Percentiles rank a stretch among this genome's conserved stretches.
These are phyloP conservation scores for Alternaria solani DNA, from an alignment of 2,329 filamentous ascomycete genomes.

Conservation along the genomic window DNA sequence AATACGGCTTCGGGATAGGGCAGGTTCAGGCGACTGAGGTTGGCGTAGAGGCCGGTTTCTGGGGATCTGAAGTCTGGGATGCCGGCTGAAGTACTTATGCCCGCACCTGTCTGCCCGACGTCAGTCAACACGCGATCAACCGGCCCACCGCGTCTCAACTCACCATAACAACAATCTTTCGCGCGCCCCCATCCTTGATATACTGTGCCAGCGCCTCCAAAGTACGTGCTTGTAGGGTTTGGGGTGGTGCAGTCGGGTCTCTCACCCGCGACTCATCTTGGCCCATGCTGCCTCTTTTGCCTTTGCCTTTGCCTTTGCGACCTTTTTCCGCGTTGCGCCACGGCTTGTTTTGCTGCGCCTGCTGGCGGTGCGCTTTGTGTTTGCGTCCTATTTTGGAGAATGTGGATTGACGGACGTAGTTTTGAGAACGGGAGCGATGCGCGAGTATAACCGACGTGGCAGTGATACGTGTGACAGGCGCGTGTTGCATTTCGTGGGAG, in stretches of 20 bases:
- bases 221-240: constrained; percentile 72
- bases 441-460: constrained; percentile 5
- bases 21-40: constrained; percentile 83
- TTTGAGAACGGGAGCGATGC: neutral
- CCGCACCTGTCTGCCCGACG: constrained; percentile 74
- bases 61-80: constrained; percentile 96
- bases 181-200: constrained; percentile 73
- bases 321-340: constrained; percentile 41
- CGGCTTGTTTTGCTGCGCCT: constrained; percentile 44
- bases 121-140: constrained; percentile 16
- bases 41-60: constrained; percentile 91
- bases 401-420: neutral
- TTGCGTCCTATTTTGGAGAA: constrained; percentile 60
- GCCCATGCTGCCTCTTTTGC: constrained; percentile 71
- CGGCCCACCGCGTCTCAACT: constrained; percentile 14
- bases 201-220: constrained; percentile 80
- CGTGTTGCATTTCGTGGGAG: constrained; percentile 6
- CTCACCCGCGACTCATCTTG: constrained; percentile 81
- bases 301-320: constrained; percentile 34
- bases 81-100: constrained; percentile 76
- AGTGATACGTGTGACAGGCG: neutral
- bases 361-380: constrained; percentile 55
- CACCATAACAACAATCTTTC: constrained; percentile 82
- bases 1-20: constrained; percentile 94
- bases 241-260: constrained; percentile 69